Evolutionary conservation across 257 asterid genomes (phyloP), one percentile per base, ranked within the genome.

Genomic region (Cruciata laevipes): DNA sequence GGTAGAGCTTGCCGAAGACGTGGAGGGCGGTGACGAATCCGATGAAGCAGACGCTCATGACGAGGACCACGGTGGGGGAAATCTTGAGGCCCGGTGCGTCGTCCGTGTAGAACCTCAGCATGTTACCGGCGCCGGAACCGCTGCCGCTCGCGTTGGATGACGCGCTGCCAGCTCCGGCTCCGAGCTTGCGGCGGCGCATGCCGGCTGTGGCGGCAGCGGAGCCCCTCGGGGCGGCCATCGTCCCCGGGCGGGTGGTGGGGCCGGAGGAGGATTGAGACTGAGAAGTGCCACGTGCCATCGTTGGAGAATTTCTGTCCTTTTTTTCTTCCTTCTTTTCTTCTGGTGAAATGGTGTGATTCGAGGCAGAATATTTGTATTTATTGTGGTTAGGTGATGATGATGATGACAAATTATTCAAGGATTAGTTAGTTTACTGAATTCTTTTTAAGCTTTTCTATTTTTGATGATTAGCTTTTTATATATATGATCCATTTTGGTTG

Each of bases 81-180:
- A 85, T 85, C 83, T 83, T 81, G 63, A 85, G 76, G 23, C 91
- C 91, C 35, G 91, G 91, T 56, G 89, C 84, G 57, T 83, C 89
- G 60, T 85, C 91, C 3, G 91, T 83, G 75, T 85, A 85, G 83
- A 85, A 85, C 17, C 91, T 76, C 56, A 85, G 85, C 91, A 85
- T 85, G 53, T 85, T 85, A 10, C 83, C 73, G 3, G 83, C 71
- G n/a, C n/a, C n/a, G 21, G 79, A 79, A 12, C 81, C 73, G 27
- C 65, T 7, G 44, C 21, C 24, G 6, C 51, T 35, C 1, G 27
- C 5, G 67, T 57, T 61, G 58, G 77, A 12, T n/a, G 83, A 60
- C 66, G 69, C 65, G 32, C 72, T 74, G 12, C 72, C 17, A 8
- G 35, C n/a, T 1, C 71, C 73, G 62, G 77, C 75, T 3, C 81